phyloP scores from a whole-genome alignment of 148 eudicot species.

The Polygonum maritimum region DNA sequence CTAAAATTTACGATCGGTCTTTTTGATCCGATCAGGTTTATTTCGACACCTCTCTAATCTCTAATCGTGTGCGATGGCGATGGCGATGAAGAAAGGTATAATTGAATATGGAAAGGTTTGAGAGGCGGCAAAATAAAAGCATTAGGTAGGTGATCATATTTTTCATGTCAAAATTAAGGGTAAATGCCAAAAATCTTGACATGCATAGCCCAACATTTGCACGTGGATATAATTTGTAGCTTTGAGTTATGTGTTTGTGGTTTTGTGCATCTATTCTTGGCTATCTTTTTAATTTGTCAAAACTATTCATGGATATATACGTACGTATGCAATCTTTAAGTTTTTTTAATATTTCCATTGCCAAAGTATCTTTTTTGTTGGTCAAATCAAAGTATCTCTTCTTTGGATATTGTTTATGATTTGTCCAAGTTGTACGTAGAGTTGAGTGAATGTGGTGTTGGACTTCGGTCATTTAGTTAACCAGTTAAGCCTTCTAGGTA shows the following conservation, averaged over 20 bases:
- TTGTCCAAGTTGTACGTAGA: background rate
- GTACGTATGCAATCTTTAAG: background rate
- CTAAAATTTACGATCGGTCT: no score
- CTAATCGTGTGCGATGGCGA: no score
- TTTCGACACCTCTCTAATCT: no score
- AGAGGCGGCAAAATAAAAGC: background rate
- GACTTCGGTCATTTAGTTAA: no score
- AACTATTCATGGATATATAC: background rate
- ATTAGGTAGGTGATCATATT: constrained; percentile 5
- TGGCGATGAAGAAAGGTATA: background rate
- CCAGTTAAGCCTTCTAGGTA: no score
- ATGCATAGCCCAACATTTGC: constrained; percentile 6
- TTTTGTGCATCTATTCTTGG: background rate
- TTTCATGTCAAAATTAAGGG: background rate
- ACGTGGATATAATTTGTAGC: background rate
- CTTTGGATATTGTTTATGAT: background rate
- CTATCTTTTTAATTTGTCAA: no score
- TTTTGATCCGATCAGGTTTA: no score
- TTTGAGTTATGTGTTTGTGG: background rate
- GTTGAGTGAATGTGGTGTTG: background rate
- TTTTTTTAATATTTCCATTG: background rate
- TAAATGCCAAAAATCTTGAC: background rate
- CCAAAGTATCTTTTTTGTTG: background rate
- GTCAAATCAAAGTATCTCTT: background rate
- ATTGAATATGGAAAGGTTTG: background rate